These are phyloP conservation scores for Seiridium cupressi DNA, from an alignment of 2,329 filamentous ascomycete genomes.

Conservation along the genomic window DNA sequence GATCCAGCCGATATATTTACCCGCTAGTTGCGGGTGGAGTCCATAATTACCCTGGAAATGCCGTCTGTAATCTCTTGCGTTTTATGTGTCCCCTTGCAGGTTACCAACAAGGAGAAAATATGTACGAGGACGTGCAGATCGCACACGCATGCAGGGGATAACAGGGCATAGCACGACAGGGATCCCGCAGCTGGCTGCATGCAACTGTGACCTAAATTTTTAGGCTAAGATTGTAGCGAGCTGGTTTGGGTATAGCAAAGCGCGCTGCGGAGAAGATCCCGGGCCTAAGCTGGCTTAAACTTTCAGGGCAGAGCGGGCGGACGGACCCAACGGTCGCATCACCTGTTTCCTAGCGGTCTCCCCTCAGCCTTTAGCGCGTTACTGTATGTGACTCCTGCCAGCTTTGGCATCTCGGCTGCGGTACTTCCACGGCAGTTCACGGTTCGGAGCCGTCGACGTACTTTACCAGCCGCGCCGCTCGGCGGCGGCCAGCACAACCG, in stretches of 20 bases:
- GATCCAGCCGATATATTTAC: background rate
- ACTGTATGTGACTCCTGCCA: background rate
- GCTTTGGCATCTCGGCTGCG: too few relatives aligned
- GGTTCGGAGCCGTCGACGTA: too few relatives aligned
- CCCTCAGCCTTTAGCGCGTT: background rate
- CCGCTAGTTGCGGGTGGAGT: background rate
- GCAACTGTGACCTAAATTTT: background rate
- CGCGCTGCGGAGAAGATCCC: background rate
- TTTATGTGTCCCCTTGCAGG: background rate
- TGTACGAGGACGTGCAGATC: background rate
- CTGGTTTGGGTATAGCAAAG: background rate
- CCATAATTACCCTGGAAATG: background rate
- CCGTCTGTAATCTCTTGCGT: background rate
- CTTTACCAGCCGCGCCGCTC: too few relatives aligned
- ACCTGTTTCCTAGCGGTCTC: background rate
- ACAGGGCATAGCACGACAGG: background rate
- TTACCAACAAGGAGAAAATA: background rate
- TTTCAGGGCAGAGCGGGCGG: background rate
- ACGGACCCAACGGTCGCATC: background rate
- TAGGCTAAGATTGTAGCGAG: background rate
- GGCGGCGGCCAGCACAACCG: too few relatives aligned
- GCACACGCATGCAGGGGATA: background rate
- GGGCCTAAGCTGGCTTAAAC: background rate
- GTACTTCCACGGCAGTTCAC: too few relatives aligned
- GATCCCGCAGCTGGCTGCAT: background rate